phyloP scores from a whole-genome alignment of 2,329 filamentous ascomycete species.

The Fusarium falciforme region DNA sequence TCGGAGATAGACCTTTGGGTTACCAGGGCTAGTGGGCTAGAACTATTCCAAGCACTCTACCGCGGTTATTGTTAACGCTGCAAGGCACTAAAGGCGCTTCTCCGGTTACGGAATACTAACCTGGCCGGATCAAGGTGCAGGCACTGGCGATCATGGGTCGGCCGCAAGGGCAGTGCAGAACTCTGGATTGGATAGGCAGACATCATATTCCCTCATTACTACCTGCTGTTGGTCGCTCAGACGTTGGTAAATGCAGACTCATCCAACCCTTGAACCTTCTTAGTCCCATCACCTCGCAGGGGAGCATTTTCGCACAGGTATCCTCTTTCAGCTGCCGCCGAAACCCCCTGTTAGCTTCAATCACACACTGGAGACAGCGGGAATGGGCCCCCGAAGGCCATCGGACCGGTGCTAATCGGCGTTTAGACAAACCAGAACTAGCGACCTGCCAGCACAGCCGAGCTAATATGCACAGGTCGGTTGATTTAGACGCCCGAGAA shows the following conservation, averaged over 20 bases:
- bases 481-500: neutral
- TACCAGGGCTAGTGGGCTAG: neutral
- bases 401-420: neutral
- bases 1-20: neutral
- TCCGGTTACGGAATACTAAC: neutral
- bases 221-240: neutral
- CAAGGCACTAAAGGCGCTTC: neutral
- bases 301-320: neutral
- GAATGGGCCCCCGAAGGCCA: neutral
- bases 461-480: neutral
- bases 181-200: neutral
- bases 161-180: neutral
- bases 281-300: neutral
- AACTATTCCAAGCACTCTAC: neutral
- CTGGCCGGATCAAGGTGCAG: neutral
- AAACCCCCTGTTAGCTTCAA: neutral
- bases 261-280: neutral
- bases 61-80: neutral
- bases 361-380: neutral
- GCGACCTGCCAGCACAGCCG: neutral
- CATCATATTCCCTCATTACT: neutral
- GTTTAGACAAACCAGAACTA: neutral
- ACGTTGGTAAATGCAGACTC: neutral
- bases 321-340: neutral
- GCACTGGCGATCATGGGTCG: neutral